A percentile compares a stretch with the other conserved stretches of the same genome.
phyloP scores from a whole-genome alignment of 805 yeast species.

The Kodamaea sagamina region DNA sequence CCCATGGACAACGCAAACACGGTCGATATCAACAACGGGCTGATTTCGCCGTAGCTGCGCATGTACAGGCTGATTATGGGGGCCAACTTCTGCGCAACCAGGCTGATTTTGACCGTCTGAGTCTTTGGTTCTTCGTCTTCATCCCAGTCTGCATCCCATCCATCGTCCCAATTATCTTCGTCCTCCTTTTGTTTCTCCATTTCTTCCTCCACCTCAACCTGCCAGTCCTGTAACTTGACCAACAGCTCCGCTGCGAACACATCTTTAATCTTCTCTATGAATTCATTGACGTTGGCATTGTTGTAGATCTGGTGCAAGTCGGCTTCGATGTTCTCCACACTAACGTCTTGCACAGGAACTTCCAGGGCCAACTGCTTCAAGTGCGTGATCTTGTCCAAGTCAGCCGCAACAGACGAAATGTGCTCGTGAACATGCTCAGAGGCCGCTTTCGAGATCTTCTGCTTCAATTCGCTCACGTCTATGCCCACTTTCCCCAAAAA shows the following conservation, averaged over 20 bases:
- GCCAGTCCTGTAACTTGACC: slow-evolving; percentile 9
- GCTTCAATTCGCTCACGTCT: not conserved
- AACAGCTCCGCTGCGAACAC: slow-evolving; percentile 6
- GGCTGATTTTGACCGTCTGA: slow-evolving; percentile 19
- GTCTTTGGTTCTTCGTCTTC: slow-evolving; percentile 17
- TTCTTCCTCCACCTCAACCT: slow-evolving; percentile 7
- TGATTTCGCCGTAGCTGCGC: slow-evolving; percentile 21
- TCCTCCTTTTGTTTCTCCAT: slow-evolving; percentile 10
- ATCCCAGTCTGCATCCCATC: slow-evolving; percentile 33
- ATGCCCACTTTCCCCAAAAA: slow-evolving; percentile 9
- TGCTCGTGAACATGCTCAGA: slow-evolving; percentile 6
- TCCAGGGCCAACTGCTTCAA: slow-evolving; percentile 16
- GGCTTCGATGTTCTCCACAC: slow-evolving; percentile 6
- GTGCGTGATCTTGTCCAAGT: slow-evolving; percentile 8
- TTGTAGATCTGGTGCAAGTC: slow-evolving; percentile 9
- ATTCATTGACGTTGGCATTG: slow-evolving; percentile 36
- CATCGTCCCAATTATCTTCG: slow-evolving; percentile 29
- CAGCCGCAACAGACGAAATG: slow-evolving; percentile 3
- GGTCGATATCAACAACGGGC: slow-evolving; percentile 25
- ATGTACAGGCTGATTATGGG: slow-evolving; percentile 26
- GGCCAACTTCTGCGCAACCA: slow-evolving; percentile 25
- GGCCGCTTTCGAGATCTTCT: not conserved
- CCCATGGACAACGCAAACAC: slow-evolving; percentile 33
- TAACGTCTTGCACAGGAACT: slow-evolving; percentile 16
- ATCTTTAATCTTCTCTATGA: slow-evolving; percentile 30